Evolutionary conservation across 768 basidiomycete genomes (phyloP), one percentile per base, ranked within the genome.

Genomic region (Tricholoma matsutake): DNA sequence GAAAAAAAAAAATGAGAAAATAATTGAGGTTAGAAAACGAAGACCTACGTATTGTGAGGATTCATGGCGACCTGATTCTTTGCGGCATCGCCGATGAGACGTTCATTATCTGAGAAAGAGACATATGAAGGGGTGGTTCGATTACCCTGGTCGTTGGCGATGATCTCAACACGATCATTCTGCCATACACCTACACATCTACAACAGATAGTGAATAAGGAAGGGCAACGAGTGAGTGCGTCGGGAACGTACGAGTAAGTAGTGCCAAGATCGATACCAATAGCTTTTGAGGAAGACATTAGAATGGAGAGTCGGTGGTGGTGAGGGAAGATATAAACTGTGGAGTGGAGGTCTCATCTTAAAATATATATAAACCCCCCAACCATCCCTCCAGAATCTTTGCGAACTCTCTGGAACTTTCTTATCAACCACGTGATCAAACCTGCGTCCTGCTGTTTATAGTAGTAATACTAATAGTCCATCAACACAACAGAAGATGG

Each of bases 161-260:
- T 98, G 81, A 97, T 97, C 80, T 97, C 96, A 66, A 97, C 96
- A 74, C 96, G 92, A 82, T 98, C 96, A 72, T 97, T 95, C 84
- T 96, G 93, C 95, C 96, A 98, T 64, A 98, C 96, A 84, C 92
- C 96, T 70, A 98, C 96, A 77, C 96, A 98, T n/a, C 92, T 95
- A 74, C 29, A 61, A 62, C 63, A 59, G 37, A 59, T 35, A 37
- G 63, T n/a, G n/a, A n/a, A n/a, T n/a, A n/a, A n/a, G n/a, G n/a
- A n/a, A n/a, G n/a, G n/a, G n/a, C n/a, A n/a, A n/a, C n/a, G n/a
- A n/a, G n/a, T n/a, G n/a, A n/a, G n/a, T n/a, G n/a, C n/a, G n/a
- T n/a, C n/a, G n/a, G n/a, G n/a, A n/a, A 83, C 89, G 66, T 73
- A 92, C 91, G 91, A 93, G 83, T 93, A 93, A 56, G 95, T 97